Evolutionary conservation across 2,329 filamentous ascomycete species (phyloP).

Genomic region (Nannizziopsis arthrosporioides): DNA sequence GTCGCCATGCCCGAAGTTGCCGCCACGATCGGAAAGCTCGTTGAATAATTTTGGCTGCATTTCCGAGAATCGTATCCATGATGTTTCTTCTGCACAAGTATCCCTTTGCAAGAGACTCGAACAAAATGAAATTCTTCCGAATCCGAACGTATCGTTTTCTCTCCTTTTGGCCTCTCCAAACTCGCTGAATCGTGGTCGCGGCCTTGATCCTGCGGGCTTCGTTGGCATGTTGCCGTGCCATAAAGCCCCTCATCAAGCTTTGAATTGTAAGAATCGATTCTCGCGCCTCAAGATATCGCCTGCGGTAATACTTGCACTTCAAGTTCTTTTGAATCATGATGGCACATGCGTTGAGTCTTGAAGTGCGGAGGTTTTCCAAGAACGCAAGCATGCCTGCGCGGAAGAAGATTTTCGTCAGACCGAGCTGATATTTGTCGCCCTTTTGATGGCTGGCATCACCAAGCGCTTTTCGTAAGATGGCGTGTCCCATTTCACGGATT

Average conservation of each 20-base stretch:
- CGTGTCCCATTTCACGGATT: constrained; percentile 86
- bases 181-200: constrained; percentile 84
- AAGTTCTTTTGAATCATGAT: constrained; percentile 99
- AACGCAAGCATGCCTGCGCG: constrained; percentile 97
- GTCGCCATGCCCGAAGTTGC: constrained; percentile 69
- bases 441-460: constrained; percentile 63
- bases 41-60: constrained; percentile 83
- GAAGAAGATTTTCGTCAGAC: constrained; percentile 98
- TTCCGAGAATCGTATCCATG: constrained; percentile 84
- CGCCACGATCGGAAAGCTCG: constrained; percentile 74
- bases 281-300: constrained; percentile 77
- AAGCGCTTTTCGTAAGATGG: constrained; percentile 78
- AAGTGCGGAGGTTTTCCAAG: constrained; percentile 85
- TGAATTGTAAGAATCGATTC: constrained; percentile 71
- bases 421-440: constrained; percentile 90
- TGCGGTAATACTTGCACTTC: constrained; percentile 86
- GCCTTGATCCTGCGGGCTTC: constrained; percentile 73
- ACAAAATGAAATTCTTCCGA: constrained; percentile 71
- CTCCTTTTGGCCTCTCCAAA: constrained; percentile 89
- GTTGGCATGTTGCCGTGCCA: constrained; percentile 65
- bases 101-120: constrained; percentile 84
- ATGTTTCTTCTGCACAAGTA: constrained; percentile 83
- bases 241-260: constrained; percentile 61
- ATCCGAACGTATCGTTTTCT: constrained; percentile 67
- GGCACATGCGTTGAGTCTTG: constrained; percentile 79